These are phyloP conservation scores for Candida berthetii DNA, from an alignment of 805 yeast species.

Conservation along the genomic window DNA sequence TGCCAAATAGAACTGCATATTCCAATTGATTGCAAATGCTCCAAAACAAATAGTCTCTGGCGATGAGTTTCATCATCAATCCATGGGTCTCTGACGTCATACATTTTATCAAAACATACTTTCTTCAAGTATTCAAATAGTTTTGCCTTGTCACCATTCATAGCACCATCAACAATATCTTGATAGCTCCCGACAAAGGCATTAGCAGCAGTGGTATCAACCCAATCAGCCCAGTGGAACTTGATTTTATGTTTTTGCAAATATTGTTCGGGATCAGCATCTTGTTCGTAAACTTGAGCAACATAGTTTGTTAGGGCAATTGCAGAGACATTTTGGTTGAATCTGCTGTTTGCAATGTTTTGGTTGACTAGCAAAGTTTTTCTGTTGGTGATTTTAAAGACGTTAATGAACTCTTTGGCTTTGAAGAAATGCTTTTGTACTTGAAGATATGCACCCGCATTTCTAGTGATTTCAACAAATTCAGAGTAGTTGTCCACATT, in stretches of 20 bases:
- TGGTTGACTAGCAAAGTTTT: constrained; percentile 3
- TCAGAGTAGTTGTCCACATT: constrained; percentile 13
- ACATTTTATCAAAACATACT: constrained; percentile 1
- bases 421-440: constrained; percentile 15
- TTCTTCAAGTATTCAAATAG: background rate
- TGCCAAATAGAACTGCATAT: constrained; percentile 21
- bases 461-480: constrained; percentile 12
- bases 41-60: constrained; percentile 9
- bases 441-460: constrained; percentile 13
- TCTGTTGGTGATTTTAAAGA: constrained; percentile 10
- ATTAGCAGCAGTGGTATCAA: constrained; percentile 18
- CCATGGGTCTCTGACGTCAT: constrained; percentile 16
- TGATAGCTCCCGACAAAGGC: constrained; percentile 22
- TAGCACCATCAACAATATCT: constrained; percentile 1
- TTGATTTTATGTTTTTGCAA: constrained; percentile 7
- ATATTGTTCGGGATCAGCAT: constrained; percentile 11
- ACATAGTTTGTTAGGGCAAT: constrained; percentile 11
- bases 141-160: background rate
- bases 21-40: constrained; percentile 20
- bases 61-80: constrained; percentile 13
- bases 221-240: constrained; percentile 29
- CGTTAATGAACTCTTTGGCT: constrained; percentile 9
- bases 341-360: background rate
- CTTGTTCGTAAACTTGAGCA: constrained; percentile 3
- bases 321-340: constrained; percentile 13